Evolutionary conservation across 2,329 filamentous ascomycete genomes (phyloP), one percentile per base, ranked within the genome.

Genomic region (Hymenotorrendiella dingleyae): DNA sequence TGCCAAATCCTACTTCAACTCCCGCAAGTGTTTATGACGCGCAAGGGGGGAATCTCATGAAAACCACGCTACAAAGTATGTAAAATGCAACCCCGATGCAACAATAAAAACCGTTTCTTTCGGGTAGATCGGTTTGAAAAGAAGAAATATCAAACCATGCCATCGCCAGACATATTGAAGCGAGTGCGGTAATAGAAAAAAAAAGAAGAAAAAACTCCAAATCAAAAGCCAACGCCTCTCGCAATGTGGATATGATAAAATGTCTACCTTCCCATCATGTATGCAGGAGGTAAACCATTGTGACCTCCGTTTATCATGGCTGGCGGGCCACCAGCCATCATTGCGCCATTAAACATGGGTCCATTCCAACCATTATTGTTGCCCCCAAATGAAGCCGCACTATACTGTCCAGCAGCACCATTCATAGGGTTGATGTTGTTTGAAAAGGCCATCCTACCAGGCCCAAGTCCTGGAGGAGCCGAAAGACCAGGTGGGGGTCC

Each of bases 401-500:
- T 46, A 38, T 58, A 61, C 12, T 57, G 53, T 32, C 42, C 42
- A 30, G 44, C 38, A 36, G 47, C 45, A 16, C 45, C 53, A 28
- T 46, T 49, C 50, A 55, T 50, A 3, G 53, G 43, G 34, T 48
- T 57, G 40, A 56, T 54, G 29, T 48, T 40, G 19, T 43, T 44
- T 19, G 51, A 39, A 47, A 56, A 61, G 7, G 46, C 46, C 45
- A 58, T 54, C 38, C 57, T 48, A 33, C 47, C 53, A n/a, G 55
- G 60, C 11, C 68, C 71, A 24, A 91, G 69, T 10, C 86, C 86
- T 2, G 87, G 86, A 11, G 89, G 89, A 6, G 79, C 80, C 2
- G 78, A 63, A 7, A 96, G 74, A 2, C 90, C 90, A 0, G 90
- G 90, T 10, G 90, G 90, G 19, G 90, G 90, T 27, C 76, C 73